Conservation (phyloP, 2,329 filamentous ascomycete species). For the Cyphellophora attinorum region DNA sequence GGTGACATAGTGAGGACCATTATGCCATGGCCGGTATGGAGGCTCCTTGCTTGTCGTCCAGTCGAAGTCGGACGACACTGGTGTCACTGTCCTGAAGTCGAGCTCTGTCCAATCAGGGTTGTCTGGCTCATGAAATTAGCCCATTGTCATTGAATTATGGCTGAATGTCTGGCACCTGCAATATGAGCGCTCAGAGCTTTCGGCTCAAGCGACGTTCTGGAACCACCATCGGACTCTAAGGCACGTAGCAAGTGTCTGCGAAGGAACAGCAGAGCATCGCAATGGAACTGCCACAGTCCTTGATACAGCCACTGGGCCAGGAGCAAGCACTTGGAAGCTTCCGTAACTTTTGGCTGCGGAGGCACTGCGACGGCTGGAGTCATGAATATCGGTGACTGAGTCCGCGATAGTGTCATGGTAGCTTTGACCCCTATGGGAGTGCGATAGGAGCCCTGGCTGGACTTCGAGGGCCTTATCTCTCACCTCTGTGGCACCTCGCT, state of each 20-base stretch:
- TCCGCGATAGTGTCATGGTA: background rate
- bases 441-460: background rate
- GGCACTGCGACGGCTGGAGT: background rate
- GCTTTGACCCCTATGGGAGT: background rate
- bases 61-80: conserved; percentile 2
- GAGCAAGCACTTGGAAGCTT: background rate
- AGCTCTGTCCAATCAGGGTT: background rate
- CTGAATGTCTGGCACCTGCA: background rate
- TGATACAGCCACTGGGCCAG: background rate
- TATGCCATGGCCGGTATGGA: conserved; percentile 4
- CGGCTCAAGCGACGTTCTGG: background rate
- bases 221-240: background rate
- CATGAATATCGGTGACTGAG: background rate
- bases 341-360: background rate
- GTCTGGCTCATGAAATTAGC: background rate
- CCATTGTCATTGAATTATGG: background rate
- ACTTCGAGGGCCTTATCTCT: background rate
- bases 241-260: background rate
- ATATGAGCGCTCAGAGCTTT: no score
- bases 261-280: conserved; percentile 1
- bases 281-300: background rate
- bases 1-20: conserved; percentile 4
- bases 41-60: conserved; percentile 2
- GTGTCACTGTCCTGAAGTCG: background rate
- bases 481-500: background rate